Base-by-base conservation (phyloP, 176 grass and related monocot genomes). In the Hordeum marinum region DNA sequence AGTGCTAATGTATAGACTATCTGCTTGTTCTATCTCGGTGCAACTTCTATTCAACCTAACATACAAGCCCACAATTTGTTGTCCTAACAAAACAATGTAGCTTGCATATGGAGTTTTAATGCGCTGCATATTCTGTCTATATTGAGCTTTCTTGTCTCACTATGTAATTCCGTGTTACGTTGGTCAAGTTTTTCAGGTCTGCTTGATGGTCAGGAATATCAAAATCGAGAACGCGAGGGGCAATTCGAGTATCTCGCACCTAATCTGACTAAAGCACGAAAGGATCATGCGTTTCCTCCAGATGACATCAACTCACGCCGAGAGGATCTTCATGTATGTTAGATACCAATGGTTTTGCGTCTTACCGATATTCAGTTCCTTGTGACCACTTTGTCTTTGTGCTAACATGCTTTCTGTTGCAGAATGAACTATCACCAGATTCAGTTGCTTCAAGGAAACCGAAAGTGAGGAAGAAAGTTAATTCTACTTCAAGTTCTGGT, bases 121-220 rank as follows among this genome's bases (percentile, higher is more conserved):
- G 73, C 42, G 68, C 42, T 75, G 4, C 59, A 50, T 40, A 61
- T 32, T 82, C 50, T 74, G 55, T 32, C 24, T 43, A 9, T n/a
- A 8, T 59, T 60, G 40, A 75, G 43, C 48, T 81, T 83, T 77
- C 66, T 66, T 80, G 68, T 83, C 48, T 84, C 35, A 46, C 78
- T 43, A 72, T 83, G 59, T 85, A 91, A 91, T 85, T 88, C 57
- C 79, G 73, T 82, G 34, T 90, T 90, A 64, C 60, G 68, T 81
- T 92, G 91, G 78, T 90, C 84, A 95, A 98, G 86, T 83, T 94
- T 97, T 91, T 94, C 91, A 99, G 97, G 90, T 92, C 70, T 82
- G 36, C 46, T 90, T 95, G 70, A 84, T 54, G 82, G 84, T 75
- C 82, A 62, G 45, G 91, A 69, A 75, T 76, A 80, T 84, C 89